Evolutionary conservation across 345 rosid species (phyloP).

Genomic region (Draba incana): DNA sequence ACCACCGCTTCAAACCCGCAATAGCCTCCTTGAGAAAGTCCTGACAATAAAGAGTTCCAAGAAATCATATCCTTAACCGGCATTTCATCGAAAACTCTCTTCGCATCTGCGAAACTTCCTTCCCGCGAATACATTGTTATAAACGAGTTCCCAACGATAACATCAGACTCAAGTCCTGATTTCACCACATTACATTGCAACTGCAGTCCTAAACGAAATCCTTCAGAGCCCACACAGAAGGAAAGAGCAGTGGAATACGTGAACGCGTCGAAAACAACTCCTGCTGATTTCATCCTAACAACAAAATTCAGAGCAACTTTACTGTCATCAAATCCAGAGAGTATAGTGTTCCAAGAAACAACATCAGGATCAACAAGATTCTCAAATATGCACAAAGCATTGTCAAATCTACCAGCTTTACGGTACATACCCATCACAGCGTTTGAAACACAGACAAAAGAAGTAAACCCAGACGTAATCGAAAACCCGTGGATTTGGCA

Average conservation of each 20-base stretch:
- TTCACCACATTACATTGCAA: conserved; percentile 60
- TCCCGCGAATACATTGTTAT: conserved; percentile 71
- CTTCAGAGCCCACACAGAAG: conserved; percentile 57
- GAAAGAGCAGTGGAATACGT: conserved; percentile 65
- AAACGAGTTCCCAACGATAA: conserved; percentile 78
- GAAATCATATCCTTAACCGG: conserved; percentile 67
- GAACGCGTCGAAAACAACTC: conserved; percentile 62
- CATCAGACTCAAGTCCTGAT: conserved; percentile 60
- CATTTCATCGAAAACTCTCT: conserved; percentile 70
- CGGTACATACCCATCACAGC: conserved; percentile 73
- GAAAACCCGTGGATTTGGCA: conserved; percentile 77
- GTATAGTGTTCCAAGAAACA: conserved; percentile 91
- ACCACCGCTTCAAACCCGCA: conserved; percentile 59
- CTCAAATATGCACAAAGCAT: conserved; percentile 66
- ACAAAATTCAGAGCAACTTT: conserved; percentile 59
- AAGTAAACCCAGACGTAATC: conserved; percentile 59
- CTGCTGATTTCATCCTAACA: conserved; percentile 53
- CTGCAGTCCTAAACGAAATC: conserved; percentile 66
- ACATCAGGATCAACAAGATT: conserved; percentile 61
- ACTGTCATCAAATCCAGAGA: conserved; percentile 66
- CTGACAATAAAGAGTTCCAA: conserved; percentile 87
- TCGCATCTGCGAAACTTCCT: conserved; percentile 55
- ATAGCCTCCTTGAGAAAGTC: conserved; percentile 68
- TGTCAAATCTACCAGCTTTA: conserved; percentile 55
- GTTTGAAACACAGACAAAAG: conserved; percentile 60